Evolutionary conservation across 805 yeast species (phyloP), one percentile per base, ranked within the genome.

Genomic region (Candida loeiensis): DNA sequence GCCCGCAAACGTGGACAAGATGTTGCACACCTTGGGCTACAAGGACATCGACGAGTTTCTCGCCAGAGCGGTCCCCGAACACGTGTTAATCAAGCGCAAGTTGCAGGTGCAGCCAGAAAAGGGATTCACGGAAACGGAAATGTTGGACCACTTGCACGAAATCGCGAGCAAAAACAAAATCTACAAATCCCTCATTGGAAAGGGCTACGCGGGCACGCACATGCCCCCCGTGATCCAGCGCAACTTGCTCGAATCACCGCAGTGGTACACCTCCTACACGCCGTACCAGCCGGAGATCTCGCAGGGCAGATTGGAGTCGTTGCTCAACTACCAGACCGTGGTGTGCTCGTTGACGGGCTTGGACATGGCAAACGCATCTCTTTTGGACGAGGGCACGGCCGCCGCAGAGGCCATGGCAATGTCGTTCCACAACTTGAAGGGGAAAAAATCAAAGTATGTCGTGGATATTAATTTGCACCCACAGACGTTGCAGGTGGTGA

Each of bases 211-310:
- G 51, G 95, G 95, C 44, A 91, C 98, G 0, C 71, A 77, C 38
- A 69, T 87, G 34, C 99, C 99, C 0, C 84, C 95, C 1, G 96
- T 91, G 25, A 85, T 93, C 51, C 95, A 87, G 69, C 80, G 99
- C 59, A 93, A 93, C 55, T 64, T 93, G 43, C 69, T 93, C 42
- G 99, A 93, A 63, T 79, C 83, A 45, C 99, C 99, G 4, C 96
- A 89, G 58, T 93, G 99, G 99, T 93, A 93, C 71, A 93, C 99
- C 15, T 88, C 97, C 1, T 93, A 93, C 61, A 93, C 99, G 17
- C 99, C 99, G 25, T 93, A 93, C 63, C 99, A 93, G 68, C 96
- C 99, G 1, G 99, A 93, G 62, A 90, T 93, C 43, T 85, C 96
- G 1, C 99, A 93, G 65, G 99, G 99, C 40, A 80, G 99, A 53